Conservation (phyloP, 805 yeast species). For the Metschnikowia lachancei region DNA sequence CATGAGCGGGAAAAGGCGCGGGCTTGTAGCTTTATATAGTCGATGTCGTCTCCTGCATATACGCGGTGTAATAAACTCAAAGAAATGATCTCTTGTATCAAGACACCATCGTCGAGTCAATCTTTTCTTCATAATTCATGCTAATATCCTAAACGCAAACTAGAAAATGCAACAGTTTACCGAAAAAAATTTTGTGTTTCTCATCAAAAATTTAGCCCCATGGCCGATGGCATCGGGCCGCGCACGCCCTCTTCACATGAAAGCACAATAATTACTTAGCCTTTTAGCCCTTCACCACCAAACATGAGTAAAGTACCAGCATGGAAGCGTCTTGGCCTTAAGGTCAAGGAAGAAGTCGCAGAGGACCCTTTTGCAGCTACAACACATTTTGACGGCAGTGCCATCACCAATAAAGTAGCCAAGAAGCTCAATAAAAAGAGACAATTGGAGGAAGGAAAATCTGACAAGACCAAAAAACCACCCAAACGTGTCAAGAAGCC, state of each 20-base stretch:
- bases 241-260: conserved; percentile 14
- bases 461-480: conserved; percentile 45
- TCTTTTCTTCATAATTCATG: not conserved
- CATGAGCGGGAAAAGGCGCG: conserved; percentile 1
- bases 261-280: not conserved
- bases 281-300: not conserved
- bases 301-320: conserved; percentile 55
- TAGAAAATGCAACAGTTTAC: too few species aligned
- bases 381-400: conserved; percentile 45
- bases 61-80: not conserved
- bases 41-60: not conserved
- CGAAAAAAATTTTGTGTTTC: too few species aligned
- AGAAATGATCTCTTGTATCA: too few species aligned
- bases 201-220: too few species aligned
- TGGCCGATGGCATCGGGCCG: conserved; percentile 12
- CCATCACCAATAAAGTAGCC: conserved; percentile 41
- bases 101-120: not conserved
- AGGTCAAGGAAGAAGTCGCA: conserved; percentile 48
- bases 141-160: too few species aligned
- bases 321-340: conserved; percentile 76
- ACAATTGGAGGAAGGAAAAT: conserved; percentile 21
- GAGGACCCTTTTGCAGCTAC: conserved; percentile 46
- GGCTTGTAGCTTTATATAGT: conserved; percentile 1
- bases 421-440: conserved; percentile 41
- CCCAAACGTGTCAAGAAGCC: conserved; percentile 72